Conservation (phyloP, 352 stramenopile species). For the Pythium oligandrum region DNA sequence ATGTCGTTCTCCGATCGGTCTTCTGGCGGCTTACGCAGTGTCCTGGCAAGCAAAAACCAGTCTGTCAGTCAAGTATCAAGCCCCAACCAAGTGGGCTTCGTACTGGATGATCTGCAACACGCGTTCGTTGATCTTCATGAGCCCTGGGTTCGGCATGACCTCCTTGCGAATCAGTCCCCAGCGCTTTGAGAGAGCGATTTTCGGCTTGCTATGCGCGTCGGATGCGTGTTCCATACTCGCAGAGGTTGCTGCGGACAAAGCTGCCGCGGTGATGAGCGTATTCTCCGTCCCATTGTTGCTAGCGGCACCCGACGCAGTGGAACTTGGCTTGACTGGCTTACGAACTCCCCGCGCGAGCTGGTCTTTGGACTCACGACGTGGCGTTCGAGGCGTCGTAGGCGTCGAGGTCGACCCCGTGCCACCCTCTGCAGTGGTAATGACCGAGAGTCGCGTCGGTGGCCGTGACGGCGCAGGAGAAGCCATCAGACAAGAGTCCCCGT, state of each 20-base stretch:
- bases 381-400: background rate
- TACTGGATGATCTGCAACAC: conserved; percentile 68
- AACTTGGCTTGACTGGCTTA: too few species aligned
- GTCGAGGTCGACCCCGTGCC: too few species aligned
- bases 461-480: too few species aligned
- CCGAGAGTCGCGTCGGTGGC: too few species aligned
- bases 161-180: conserved; percentile 22
- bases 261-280: too few species aligned
- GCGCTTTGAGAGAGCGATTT: background rate
- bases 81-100: background rate
- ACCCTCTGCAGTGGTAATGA: too few species aligned
- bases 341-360: too few species aligned
- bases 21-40: conserved; percentile 53
- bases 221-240: too few species aligned
- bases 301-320: background rate
- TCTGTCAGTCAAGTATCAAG: too few species aligned
- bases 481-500: too few species aligned
- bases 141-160: conserved; percentile 35
- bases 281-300: background rate
- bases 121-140: conserved; percentile 59
- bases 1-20: conserved; percentile 69
- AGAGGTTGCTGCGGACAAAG: too few species aligned
- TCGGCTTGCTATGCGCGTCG: too few species aligned
- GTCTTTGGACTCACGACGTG: conserved; percentile 7
- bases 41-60: conserved; percentile 20